Base-by-base conservation (phyloP, 768 basidiomycete species). In the Rhodotorula babjevae region DNA sequence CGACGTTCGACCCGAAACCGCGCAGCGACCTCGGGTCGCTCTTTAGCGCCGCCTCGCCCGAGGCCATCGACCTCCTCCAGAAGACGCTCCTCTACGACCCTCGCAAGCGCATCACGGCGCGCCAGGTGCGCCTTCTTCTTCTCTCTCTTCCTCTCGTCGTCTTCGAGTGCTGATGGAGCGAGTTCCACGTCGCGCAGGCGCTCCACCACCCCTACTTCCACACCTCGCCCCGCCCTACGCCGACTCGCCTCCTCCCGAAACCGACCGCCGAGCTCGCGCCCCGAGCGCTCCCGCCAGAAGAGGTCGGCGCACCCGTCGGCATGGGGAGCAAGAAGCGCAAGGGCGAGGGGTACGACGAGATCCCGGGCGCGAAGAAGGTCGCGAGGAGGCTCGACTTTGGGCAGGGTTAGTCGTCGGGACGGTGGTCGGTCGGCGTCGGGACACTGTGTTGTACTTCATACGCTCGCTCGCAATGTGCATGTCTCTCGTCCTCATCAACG, bases 41-140 rank as follows among this genome's bases (percentile, higher is more conserved):
- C 64, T 95, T 99, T 83, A 91, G 91, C 0, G 94, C 93, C 14
- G 92, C 94, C 2, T 91, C 87, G 56, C 85, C 87, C 14, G 92
- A 94, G 71, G 88, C 92, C 0, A 82, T 96, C 52, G 92, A 92
- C 75, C 84, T 98, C 19, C 85, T 97, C 46, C 85, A 84, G 69
- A 88, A 87, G 79, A 90, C 91, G 77, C 83, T 99, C 29, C 83
- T 86, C 27, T 97, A 90, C 77, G 92, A 98, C 79, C 96, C 96
- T 9, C 84, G 87, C 47, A 87, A 86, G 76, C 88, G 96, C 23
- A 88, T 93, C 68, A 84, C 86, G 40, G 91, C 93, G 19, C 85
- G 84, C 82, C 88, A 93, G 76, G 93, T 92, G 71, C 62, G 87
- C 58, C 44, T 3, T 2, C 44, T 11, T 18, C 44, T 46, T 46